Evolutionary conservation across 495 filamentous ascomycete genomes (phyloP), one percentile per base, ranked within the genome.

Genomic region (Aspergillus olivimuriae): DNA sequence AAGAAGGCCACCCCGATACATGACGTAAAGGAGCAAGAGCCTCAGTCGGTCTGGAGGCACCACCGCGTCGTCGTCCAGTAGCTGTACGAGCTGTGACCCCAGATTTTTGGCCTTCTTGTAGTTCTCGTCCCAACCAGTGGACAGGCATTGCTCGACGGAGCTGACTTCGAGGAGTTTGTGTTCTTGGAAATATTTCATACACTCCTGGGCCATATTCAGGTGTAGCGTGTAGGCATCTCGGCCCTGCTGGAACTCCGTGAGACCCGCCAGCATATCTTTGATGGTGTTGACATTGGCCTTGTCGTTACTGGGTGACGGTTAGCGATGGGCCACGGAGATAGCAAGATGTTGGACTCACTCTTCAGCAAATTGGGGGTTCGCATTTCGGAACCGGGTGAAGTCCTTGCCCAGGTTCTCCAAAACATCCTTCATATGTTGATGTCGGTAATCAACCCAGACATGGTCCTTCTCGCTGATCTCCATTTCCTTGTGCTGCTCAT

Each of bases 401-500:
- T 98, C 94, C 28, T 80, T 75, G 71, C 90, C 92, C 43, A 98
- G 68, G 62, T 87, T 94, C 47, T 87, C 89, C 50, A 97, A 87
- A 8, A 94, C 91, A 60, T 97, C 92, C 60, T 92, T 94, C 94
- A 98, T 98, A 58, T 97, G 92, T 44, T 82, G 73, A 63, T 98
- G 92, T 36, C 94, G 75, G 50, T 95, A 94, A 41, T 87, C 83
- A 12, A 94, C 80, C 92, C 92, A 98, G 21, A 98, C 81, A 50
- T 80, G 83, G 60, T 98, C 92, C 37, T 89, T 82, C 33, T 98
- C 92, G 22, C 71, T 72, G 37, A 98, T 84, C 46, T 90, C 85
- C 75, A 95, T 84, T 12, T 96, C 89, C 63, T 94, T 96, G 39
- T 82, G 73, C 50, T 92, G 80, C 30, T 82, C 77, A 36, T 81